These are phyloP conservation scores for Penicillium angulare DNA, from an alignment of 495 filamentous ascomycete species.

Conservation along the genomic window DNA sequence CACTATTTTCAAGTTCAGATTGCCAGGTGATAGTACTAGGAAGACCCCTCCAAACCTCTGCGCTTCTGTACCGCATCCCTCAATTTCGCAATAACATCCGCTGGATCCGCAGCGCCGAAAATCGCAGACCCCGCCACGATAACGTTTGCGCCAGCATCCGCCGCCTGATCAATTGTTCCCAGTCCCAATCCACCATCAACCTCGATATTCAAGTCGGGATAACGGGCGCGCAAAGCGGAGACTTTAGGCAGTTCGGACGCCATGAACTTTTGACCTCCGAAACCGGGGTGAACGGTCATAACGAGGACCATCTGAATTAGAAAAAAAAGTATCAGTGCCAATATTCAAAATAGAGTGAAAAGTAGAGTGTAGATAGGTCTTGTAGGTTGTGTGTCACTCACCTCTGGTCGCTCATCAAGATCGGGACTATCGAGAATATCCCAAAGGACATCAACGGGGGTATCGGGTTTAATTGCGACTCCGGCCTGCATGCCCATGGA, in stretches of 20 bases:
- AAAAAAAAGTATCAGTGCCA: neutral
- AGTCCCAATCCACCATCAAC: constrained; percentile 90
- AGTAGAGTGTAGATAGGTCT: neutral
- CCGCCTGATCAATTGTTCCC: constrained; percentile 89
- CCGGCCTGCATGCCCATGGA: constrained; percentile 85
- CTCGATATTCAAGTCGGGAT: constrained; percentile 92
- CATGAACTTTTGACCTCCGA: constrained; percentile 99
- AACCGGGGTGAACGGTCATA: constrained; percentile 98
- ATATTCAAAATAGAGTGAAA: neutral
- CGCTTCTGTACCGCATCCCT: constrained; percentile 73
- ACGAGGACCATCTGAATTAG: constrained; percentile 85
- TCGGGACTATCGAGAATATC: constrained; percentile 74
- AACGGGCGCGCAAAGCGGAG: constrained; percentile 71
- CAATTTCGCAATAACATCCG: constrained; percentile 76
- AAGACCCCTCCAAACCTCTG: constrained; percentile 9
- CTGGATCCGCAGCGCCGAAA: constrained; percentile 87
- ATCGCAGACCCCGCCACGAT: constrained; percentile 98
- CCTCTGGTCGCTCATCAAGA: constrained; percentile 81
- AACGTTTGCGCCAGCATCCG: constrained; percentile 94
- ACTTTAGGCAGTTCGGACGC: constrained; percentile 93
- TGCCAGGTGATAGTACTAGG: neutral
- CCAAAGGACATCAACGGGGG: constrained; percentile 84
- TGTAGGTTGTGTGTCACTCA: constrained; percentile 41
- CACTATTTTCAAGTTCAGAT: neutral
- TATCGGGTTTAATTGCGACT: constrained; percentile 93